Percentiles rank a stretch among this genome's conserved stretches.
These are phyloP conservation scores for Pseudotsuga menziesii DNA, from an alignment of 75 land plant species.

Conservation along the genomic window DNA sequence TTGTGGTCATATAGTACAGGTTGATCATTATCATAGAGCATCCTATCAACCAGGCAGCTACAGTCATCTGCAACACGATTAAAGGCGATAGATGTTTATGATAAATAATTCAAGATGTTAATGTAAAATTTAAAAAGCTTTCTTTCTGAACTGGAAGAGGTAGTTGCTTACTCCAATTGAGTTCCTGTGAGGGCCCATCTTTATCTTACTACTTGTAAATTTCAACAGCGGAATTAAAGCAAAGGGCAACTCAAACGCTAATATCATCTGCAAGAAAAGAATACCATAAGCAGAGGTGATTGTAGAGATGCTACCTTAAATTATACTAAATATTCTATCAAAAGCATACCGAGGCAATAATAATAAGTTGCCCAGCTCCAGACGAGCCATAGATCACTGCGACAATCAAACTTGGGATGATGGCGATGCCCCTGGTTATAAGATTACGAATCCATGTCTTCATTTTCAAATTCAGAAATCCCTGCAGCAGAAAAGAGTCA, in stretches of 20 bases:
- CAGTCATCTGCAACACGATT: neutral
- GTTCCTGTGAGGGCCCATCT: slow-evolving; percentile 46
- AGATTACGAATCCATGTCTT: slow-evolving; percentile 11
- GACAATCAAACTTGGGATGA: too few species aligned
- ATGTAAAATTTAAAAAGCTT: too few species aligned
- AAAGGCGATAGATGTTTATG: too few species aligned
- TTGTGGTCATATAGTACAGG: slow-evolving; percentile 7
- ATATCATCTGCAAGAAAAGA: too few species aligned
- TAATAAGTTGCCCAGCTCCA: neutral
- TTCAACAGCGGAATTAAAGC: slow-evolving; percentile 37
- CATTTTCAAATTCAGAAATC: slow-evolving; percentile 6
- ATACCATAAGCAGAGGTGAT: too few species aligned
- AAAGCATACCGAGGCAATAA: slow-evolving; percentile 4
- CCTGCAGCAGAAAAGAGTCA: neutral
- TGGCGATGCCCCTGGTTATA: too few species aligned
- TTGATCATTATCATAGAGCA: slow-evolving; percentile 1
- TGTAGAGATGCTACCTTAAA: too few species aligned
- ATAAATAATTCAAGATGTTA: too few species aligned
- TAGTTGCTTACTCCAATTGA: neutral
- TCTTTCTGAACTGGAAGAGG: too few species aligned
- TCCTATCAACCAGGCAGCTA: neutral
- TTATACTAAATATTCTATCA: too few species aligned
- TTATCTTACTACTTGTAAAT: slow-evolving; percentile 39
- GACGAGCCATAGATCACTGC: too few species aligned
- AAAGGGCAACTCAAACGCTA: too few species aligned